Base-by-base conservation (phyloP, 495 filamentous ascomycete species). In the Apiosordaria backusii region DNA sequence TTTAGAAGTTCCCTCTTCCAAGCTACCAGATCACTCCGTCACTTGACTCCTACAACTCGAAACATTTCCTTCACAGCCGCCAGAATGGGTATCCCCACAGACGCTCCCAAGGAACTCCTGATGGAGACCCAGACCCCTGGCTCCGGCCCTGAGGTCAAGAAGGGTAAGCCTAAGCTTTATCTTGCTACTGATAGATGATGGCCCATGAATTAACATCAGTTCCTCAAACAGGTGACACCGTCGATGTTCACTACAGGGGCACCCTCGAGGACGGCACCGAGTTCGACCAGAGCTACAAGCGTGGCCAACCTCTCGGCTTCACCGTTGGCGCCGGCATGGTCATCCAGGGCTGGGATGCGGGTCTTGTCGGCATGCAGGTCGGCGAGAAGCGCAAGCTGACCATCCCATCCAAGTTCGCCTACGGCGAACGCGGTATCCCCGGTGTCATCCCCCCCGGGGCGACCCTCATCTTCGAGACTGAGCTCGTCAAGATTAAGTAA, bases 311-410 rank as follows among this genome's bases (percentile, higher is more conserved):
- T 1, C 83, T 96, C 75, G 79, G 57, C 61, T 95, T 96, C 77
- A 84, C 76, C 54, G 79, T 93, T 23, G 92, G 92, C 23, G 70
- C 76, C 23, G 90, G 91, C 4, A 80, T 85, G 69, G 92, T 95
- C 57, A 96, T 96, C 71, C 84, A 89, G 80, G 91, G 80, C 71
- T 96, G 92, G 92, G 92, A 96, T 75, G 76, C 92, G 72, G 92
- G 92, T 53, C 81, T 95, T 24, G 72, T 92, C 62, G 90, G 90
- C 71, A 96, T 97, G 93, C 95, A 92, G 75, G 84, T 93, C 68
- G 93, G 92, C 50, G 92, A 97, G 83, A 91, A 90, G 86, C 84
- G 75, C 70, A 73, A 69, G 67, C 79, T 97, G 72, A 94, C 88
- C 45, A 95, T 97, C 67, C 88, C 90, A 21, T 89, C 92, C 22